Conservation (phyloP, 202 grass and related monocot genomes). For the Musa balbisiana region DNA sequence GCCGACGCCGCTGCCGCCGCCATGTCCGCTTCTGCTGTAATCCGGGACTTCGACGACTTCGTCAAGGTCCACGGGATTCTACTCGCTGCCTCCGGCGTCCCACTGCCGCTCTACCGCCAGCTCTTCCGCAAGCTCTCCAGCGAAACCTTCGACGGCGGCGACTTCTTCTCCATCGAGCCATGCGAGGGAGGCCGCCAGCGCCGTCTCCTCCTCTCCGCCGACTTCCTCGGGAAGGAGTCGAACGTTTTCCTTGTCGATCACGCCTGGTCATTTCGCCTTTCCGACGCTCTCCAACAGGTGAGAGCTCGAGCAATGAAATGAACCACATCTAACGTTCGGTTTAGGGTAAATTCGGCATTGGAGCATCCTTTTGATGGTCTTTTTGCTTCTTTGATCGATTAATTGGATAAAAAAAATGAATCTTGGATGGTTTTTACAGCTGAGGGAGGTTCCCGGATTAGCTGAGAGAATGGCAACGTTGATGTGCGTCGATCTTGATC, state of each 20-base stretch:
- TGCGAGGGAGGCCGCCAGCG: constrained; percentile 56
- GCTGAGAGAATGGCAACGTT: constrained; percentile 77
- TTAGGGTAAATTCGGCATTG: neutral
- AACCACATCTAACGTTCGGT: neutral
- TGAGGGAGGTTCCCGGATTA: constrained; percentile 71
- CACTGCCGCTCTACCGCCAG: constrained; percentile 43
- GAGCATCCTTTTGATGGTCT: no score
- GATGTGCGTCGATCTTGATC: constrained; percentile 86
- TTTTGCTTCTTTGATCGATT: no score
- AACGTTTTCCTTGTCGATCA: constrained; percentile 91
- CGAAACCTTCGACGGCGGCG: constrained; percentile 84
- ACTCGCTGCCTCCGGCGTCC: constrained; percentile 56
- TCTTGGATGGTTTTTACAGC: constrained; percentile 32
- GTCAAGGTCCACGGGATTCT: constrained; percentile 60
- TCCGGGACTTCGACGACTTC: constrained; percentile 56
- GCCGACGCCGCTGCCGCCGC: constrained; percentile 21
- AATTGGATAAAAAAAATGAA: no score
- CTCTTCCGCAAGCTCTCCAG: constrained; percentile 69
- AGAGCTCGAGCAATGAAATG: neutral
- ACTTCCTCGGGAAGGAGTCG: constrained; percentile 39
- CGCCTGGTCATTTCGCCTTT: constrained; percentile 86
- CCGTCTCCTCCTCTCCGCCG: constrained; percentile 39
- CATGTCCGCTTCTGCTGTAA: constrained; percentile 11
- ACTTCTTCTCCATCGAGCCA: constrained; percentile 53
- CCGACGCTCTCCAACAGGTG: constrained; percentile 79